These are phyloP conservation scores for Gamarada debralockiae DNA, from an alignment of 495 filamentous ascomycete species.

Conservation along the genomic window DNA sequence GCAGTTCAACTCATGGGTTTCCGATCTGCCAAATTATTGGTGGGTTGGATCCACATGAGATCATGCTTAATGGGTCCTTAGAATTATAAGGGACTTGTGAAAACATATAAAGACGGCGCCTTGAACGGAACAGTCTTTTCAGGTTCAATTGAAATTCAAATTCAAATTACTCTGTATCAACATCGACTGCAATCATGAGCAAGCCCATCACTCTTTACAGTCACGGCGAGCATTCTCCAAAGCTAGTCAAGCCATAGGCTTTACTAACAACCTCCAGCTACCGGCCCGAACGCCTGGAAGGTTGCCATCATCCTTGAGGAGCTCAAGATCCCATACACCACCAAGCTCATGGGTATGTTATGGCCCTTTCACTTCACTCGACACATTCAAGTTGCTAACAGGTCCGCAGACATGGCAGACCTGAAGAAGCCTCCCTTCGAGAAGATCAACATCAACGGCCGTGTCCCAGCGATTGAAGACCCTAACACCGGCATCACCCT, in stretches of 20 bases:
- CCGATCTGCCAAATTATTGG: no score
- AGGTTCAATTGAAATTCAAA: no score
- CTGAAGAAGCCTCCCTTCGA: conserved; percentile 49
- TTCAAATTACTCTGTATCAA: not conserved
- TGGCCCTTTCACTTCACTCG: no score
- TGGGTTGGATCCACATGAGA: no score
- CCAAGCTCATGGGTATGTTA: conserved; percentile 25
- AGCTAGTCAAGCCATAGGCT: no score
- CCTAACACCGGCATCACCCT: conserved; percentile 36
- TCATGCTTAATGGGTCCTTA: no score
- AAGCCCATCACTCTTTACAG: conserved; percentile 42
- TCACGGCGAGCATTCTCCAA: not conserved
- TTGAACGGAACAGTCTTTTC: no score
- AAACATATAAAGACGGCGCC: not conserved
- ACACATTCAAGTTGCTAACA: no score
- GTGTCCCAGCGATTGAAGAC: conserved; percentile 42
- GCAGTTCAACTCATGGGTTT: no score
- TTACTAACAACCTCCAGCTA: conserved; percentile 1
- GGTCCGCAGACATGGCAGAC: conserved; percentile 22
- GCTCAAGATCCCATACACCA: conserved; percentile 55
- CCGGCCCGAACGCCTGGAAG: conserved; percentile 64
- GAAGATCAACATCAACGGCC: conserved; percentile 70
- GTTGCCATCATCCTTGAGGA: conserved; percentile 60
- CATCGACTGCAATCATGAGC: conserved; percentile 12
- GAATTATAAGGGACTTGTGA: no score